These are phyloP conservation scores for Pugionium cornutum DNA, from an alignment of 345 rosid species.

Conservation along the genomic window DNA sequence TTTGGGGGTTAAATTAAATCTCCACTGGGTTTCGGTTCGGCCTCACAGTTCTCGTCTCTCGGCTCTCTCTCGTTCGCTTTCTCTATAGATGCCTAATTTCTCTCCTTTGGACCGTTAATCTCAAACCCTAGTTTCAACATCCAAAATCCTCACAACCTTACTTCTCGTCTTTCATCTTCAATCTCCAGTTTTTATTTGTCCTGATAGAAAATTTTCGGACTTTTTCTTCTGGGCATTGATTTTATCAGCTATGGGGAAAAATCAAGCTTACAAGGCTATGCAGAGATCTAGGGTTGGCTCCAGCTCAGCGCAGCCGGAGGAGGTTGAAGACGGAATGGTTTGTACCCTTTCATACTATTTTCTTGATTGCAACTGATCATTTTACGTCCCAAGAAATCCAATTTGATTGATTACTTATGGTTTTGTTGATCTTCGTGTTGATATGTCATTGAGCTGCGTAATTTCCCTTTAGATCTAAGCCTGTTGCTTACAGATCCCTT, in stretches of 20 bases:
- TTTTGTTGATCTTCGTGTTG: constrained; percentile 10
- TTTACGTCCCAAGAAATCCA: not conserved
- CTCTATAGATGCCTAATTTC: constrained; percentile 34
- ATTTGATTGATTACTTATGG: constrained; percentile 13
- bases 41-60: constrained; percentile 28
- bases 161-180: constrained; percentile 6
- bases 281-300: constrained; percentile 92
- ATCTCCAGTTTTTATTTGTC: not conserved
- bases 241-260: constrained; percentile 78
- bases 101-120: constrained; percentile 32
- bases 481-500: constrained; percentile 8
- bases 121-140: constrained; percentile 20
- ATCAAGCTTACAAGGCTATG: constrained; percentile 99
- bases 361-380: not conserved
- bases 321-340: constrained; percentile 99
- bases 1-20: constrained; percentile 20
- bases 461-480: not conserved
- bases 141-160: not conserved
- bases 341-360: constrained; percentile 74
- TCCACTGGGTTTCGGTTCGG: not conserved
- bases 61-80: not conserved
- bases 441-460: not conserved
- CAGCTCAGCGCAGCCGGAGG: constrained; percentile 79
- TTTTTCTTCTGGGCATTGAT: constrained; percentile 17
- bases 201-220: not conserved